Evolutionary conservation across 163 green algal species (phyloP).

Genomic region (Trebouxiophyceae sp.): DNA sequence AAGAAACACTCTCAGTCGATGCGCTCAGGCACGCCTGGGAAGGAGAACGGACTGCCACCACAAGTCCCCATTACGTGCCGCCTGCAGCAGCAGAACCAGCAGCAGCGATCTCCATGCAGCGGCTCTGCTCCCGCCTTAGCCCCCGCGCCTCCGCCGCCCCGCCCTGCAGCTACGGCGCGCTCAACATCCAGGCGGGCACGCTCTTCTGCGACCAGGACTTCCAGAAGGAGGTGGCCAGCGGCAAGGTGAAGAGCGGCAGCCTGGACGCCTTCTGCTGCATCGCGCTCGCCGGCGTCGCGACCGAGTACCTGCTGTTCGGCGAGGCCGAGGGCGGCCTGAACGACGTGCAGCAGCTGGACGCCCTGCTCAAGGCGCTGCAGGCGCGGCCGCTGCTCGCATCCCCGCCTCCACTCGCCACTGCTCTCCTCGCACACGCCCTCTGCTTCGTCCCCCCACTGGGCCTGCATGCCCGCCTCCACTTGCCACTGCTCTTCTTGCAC

Average conservation of each 20-base stretch:
- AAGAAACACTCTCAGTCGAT: too few relatives aligned
- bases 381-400: too few relatives aligned
- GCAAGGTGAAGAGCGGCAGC: constrained; percentile 49
- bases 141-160: too few relatives aligned
- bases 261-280: constrained; percentile 84
- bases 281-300: constrained; percentile 73
- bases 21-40: too few relatives aligned
- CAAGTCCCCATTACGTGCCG: too few relatives aligned
- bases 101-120: too few relatives aligned
- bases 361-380: constrained; percentile 64
- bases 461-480: too few relatives aligned
- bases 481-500: too few relatives aligned
- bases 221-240: constrained; percentile 50
- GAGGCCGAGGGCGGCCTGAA: constrained; percentile 81
- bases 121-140: too few relatives aligned
- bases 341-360: constrained; percentile 88
- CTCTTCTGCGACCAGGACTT: constrained; percentile 90
- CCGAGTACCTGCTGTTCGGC: constrained; percentile 77
- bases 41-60: too few relatives aligned
- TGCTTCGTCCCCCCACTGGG: neutral
- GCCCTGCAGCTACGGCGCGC: constrained; percentile 50
- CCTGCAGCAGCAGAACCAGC: too few relatives aligned
- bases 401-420: neutral
- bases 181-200: constrained; percentile 92
- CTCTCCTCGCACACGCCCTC: neutral